These are phyloP conservation scores for Solanum sejunctum DNA, from an alignment of 257 asterid species.

Conservation along the genomic window DNA sequence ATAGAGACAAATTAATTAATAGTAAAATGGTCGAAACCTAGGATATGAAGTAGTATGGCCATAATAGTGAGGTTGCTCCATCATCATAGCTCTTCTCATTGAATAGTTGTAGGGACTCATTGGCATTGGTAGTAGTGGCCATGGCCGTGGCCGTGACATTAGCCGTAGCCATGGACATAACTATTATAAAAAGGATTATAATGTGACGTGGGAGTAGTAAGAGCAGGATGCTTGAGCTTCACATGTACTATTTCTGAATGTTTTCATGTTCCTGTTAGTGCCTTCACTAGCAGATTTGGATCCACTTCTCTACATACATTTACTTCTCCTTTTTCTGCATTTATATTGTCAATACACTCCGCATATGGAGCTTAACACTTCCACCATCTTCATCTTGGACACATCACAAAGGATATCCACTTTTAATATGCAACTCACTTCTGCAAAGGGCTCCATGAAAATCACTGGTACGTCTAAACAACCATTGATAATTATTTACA, in stretches of 20 bases:
- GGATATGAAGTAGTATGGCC: background rate
- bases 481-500: too few species aligned
- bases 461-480: too few species aligned
- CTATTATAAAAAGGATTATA: background rate
- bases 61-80: background rate
- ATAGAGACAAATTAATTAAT: background rate
- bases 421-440: too few species aligned
- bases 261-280: background rate
- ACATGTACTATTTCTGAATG: background rate
- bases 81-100: background rate
- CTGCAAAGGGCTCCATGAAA: too few species aligned
- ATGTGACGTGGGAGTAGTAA: background rate
- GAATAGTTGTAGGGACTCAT: background rate
- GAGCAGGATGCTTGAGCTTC: background rate
- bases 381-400: too few species aligned
- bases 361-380: too few species aligned
- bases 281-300: background rate
- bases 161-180: background rate
- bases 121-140: background rate
- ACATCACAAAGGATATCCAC: too few species aligned
- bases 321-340: background rate
- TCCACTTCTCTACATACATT: background rate
- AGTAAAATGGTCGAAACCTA: background rate
- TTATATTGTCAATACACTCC: constrained; percentile 5
- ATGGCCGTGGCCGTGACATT: background rate